These are phyloP conservation scores for Apiospora phragmitis DNA, from an alignment of 2,329 filamentous ascomycete species.

Conservation along the genomic window DNA sequence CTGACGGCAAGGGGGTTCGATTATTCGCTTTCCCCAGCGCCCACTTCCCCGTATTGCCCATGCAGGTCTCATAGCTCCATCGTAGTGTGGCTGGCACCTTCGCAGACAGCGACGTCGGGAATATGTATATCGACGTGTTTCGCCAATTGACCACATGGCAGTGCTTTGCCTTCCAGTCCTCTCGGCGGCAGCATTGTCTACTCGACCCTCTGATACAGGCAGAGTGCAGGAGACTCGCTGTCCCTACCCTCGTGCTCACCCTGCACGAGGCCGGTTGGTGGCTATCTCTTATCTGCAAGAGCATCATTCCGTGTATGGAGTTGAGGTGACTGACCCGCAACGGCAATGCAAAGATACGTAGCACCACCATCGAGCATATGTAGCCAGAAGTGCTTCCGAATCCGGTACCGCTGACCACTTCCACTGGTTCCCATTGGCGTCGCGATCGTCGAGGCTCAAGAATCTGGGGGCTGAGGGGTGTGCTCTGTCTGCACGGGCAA, in stretches of 20 bases:
- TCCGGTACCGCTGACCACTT: background rate
- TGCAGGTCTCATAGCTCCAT: background rate
- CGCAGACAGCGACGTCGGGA: background rate
- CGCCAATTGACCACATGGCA: background rate
- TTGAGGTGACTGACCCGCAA: background rate
- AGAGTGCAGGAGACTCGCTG: background rate
- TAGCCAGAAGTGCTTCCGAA: background rate
- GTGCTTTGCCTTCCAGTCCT: background rate
- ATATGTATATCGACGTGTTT: background rate
- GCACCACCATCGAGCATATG: background rate
- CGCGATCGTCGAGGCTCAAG: background rate
- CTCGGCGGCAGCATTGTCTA: background rate
- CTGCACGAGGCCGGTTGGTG: background rate
- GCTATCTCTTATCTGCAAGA: background rate
- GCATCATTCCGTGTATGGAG: background rate
- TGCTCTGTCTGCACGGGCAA: background rate
- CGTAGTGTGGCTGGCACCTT: background rate
- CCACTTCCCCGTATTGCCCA: background rate
- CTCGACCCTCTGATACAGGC: background rate
- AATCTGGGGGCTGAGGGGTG: background rate
- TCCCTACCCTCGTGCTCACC: background rate
- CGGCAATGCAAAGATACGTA: background rate
- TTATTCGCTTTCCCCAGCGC: background rate
- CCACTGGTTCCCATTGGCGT: background rate
- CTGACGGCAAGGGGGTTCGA: background rate